These are phyloP conservation scores for Phytophthora melonis DNA, from an alignment of 352 stramenopile genomes.

Conservation along the genomic window DNA sequence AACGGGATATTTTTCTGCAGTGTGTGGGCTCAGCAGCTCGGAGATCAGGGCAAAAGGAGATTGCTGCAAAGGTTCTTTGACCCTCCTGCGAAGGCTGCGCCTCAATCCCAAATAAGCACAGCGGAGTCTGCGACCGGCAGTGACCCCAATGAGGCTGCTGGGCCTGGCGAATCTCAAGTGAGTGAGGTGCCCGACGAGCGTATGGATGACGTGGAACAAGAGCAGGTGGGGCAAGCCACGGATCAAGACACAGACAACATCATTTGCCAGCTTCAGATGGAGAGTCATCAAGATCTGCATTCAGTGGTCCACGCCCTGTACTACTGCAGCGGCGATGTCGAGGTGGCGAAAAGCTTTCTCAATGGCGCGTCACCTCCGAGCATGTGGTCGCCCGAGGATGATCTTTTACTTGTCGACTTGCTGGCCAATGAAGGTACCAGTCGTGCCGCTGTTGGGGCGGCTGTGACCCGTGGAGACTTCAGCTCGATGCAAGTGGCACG, in stretches of 20 bases:
- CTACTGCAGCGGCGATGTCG: conserved; percentile 46
- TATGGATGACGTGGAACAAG: background rate
- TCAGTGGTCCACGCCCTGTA: conserved; percentile 54
- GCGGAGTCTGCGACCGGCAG: background rate
- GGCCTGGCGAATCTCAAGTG: background rate
- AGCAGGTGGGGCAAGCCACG: conserved; percentile 26
- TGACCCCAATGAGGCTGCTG: background rate
- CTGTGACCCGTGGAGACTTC: conserved; percentile 47
- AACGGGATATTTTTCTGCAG: conserved; percentile 38
- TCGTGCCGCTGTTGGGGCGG: conserved; percentile 27
- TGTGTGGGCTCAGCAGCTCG: conserved; percentile 17
- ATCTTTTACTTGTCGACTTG: conserved; percentile 49
- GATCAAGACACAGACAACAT: conserved; percentile 40
- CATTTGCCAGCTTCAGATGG: conserved; percentile 45
- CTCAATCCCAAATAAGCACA: conserved; percentile 7
- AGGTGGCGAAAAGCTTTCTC: conserved; percentile 46
- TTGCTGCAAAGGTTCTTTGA: conserved; percentile 37
- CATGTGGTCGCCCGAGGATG: conserved; percentile 64
- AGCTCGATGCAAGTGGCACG: conserved; percentile 48
- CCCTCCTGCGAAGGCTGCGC: background rate
- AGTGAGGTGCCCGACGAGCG: background rate
- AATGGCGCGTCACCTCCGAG: conserved; percentile 34
- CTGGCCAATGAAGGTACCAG: conserved; percentile 33
- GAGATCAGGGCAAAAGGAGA: conserved; percentile 27
- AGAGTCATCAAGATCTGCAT: conserved; percentile 38